phyloP scores from a whole-genome alignment of 495 filamentous ascomycete genomes.

The Pseudevernia furfuracea region DNA sequence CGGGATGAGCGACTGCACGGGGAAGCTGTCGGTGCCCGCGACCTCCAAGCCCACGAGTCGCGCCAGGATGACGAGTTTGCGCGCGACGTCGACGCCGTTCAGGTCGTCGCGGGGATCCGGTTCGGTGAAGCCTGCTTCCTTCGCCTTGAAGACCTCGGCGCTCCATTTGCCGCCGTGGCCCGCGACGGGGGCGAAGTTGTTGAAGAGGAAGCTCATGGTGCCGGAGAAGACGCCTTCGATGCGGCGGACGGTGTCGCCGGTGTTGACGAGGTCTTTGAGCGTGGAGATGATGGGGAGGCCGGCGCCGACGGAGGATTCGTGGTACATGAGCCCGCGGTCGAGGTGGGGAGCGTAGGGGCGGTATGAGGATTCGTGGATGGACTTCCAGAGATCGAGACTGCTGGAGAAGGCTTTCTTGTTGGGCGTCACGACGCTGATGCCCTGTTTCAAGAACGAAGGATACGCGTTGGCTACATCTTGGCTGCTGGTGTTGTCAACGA shows the following conservation, averaged over 20 bases:
- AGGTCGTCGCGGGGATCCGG: slow-evolving; percentile 93
- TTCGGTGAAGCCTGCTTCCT: slow-evolving; percentile 93
- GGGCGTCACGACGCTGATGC: slow-evolving; percentile 85
- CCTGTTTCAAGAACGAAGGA: slow-evolving; percentile 64
- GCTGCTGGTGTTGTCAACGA: slow-evolving; percentile 92
- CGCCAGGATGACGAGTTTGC: slow-evolving; percentile 93
- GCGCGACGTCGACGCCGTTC: slow-evolving; percentile 90
- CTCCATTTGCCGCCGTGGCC: slow-evolving; percentile 68
- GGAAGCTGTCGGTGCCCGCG: slow-evolving; percentile 71
- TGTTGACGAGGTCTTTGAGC: slow-evolving; percentile 78
- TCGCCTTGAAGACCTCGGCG: slow-evolving; percentile 78
- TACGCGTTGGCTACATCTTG: slow-evolving; percentile 71
- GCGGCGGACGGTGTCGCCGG: slow-evolving; percentile 75
- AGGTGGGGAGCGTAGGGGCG: slow-evolving; percentile 28
- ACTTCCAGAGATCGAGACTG: slow-evolving; percentile 65
- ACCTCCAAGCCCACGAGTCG: slow-evolving; percentile 71
- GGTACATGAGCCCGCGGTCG: slow-evolving; percentile 71
- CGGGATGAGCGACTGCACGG: slow-evolving; percentile 86
- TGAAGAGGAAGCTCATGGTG: slow-evolving; percentile 94
- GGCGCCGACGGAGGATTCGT: slow-evolving; percentile 88
- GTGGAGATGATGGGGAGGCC: slow-evolving; percentile 89
- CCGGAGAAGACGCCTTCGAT: slow-evolving; percentile 97
- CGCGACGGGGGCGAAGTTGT: slow-evolving; percentile 76
- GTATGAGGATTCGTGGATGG: slow-evolving; percentile 61
- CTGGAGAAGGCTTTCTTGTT: slow-evolving; percentile 96